Evolutionary conservation across 768 basidiomycete genomes (phyloP).

Genomic region (Lentinula aciculospora): DNA sequence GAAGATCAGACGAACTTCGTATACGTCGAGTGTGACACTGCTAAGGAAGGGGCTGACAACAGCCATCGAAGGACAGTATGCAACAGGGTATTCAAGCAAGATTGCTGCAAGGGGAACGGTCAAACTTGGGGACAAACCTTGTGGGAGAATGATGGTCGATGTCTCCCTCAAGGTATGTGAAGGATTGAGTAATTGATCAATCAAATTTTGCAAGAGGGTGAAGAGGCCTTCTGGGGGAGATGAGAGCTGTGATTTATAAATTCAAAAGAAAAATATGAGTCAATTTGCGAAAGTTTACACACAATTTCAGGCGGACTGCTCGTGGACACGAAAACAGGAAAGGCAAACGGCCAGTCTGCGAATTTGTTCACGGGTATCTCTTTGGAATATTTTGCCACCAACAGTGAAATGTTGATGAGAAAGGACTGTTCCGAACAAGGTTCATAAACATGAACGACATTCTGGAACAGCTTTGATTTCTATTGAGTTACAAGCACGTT

Average conservation of each 20-base stretch:
- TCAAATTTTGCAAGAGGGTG: neutral
- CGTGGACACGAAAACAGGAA: neutral
- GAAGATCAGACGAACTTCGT: slow-evolving; percentile 31
- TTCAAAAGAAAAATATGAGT: neutral
- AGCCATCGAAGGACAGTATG: slow-evolving; percentile 34
- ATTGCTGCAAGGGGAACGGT: slow-evolving; percentile 52
- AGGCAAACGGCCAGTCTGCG: neutral
- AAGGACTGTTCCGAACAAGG: slow-evolving; percentile 45
- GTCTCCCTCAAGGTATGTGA: neutral
- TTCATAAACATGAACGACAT: slow-evolving; percentile 42
- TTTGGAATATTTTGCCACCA: neutral
- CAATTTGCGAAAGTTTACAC: neutral
- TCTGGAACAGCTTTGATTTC: slow-evolving; percentile 26
- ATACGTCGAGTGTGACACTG: slow-evolving; percentile 43
- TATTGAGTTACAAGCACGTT: neutral
- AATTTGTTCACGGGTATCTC: neutral
- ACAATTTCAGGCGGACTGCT: neutral
- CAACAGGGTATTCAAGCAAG: slow-evolving; percentile 58
- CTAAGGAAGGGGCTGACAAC: slow-evolving; percentile 34
- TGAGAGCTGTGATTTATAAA: neutral
- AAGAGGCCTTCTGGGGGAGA: neutral
- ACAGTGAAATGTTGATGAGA: slow-evolving; percentile 34
- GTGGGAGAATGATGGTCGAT: slow-evolving; percentile 5
- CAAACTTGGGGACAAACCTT: neutral
- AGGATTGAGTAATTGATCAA: neutral